These are phyloP conservation scores for Pyrenochaeta sp. DNA, from an alignment of 2,329 filamentous ascomycete species.

Conservation along the genomic window DNA sequence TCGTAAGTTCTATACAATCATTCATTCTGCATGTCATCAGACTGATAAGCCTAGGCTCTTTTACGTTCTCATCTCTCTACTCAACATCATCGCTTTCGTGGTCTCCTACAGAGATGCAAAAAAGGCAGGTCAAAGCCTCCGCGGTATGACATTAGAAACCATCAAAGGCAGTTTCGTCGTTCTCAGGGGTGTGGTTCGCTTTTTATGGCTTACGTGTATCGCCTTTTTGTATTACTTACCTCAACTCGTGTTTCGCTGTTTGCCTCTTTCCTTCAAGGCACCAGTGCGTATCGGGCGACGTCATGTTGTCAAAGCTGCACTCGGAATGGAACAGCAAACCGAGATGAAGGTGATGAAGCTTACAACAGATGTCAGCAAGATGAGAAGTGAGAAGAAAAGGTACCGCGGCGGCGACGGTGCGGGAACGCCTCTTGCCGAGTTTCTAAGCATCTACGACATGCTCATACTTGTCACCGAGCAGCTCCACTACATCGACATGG, in stretches of 20 bases:
- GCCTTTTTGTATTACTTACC: conserved; percentile 14
- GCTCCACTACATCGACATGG: conserved; percentile 38
- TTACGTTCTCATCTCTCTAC: conserved; percentile 18
- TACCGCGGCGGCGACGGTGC: conserved; percentile 7
- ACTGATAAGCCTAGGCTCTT: conserved; percentile 9
- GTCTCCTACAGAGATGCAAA: neutral
- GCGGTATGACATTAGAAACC: neutral
- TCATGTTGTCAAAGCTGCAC: conserved; percentile 21
- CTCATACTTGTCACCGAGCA: conserved; percentile 33
- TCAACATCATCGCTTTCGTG: conserved; percentile 16
- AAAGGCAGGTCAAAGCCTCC: conserved; percentile 1
- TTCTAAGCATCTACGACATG: conserved; percentile 42
- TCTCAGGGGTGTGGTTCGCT: too few species aligned
- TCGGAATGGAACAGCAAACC: conserved; percentile 17
- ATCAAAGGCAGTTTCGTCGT: too few species aligned
- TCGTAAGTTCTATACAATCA: conserved; percentile 15
- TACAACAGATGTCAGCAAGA: conserved; percentile 4
- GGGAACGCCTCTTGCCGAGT: conserved; percentile 26
- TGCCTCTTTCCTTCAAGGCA: conserved; percentile 25
- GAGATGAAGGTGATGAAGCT: conserved; percentile 18
- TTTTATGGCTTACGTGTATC: too few species aligned
- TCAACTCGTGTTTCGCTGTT: conserved; percentile 22
- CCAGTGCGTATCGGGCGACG: conserved; percentile 24
- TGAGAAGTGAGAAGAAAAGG: neutral
- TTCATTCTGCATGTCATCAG: neutral